Conservation (phyloP, 345 rosid genomes). For the Eucalyptus cloeziana region DNA sequence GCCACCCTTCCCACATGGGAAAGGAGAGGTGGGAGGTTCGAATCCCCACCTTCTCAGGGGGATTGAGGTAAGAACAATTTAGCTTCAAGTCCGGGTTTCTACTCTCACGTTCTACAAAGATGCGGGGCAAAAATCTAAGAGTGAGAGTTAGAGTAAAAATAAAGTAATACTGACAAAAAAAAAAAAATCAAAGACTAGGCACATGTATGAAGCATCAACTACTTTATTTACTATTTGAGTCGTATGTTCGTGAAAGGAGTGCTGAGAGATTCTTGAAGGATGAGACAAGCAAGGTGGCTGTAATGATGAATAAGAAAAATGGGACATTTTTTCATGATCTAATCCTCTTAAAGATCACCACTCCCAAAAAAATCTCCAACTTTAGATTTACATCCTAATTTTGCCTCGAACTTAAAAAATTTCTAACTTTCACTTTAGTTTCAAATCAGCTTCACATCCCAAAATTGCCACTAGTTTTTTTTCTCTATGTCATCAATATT, state of each 20-base stretch:
- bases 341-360: not conserved
- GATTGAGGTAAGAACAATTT: fast-evolving
- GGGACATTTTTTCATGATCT: not conserved
- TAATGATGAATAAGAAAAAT: not conserved
- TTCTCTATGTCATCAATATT: too few species aligned
- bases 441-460: too few species aligned
- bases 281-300: not conserved
- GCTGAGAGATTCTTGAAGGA: not conserved
- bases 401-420: too few species aligned
- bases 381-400: too few species aligned
- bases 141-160: fast-evolving
- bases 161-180: fast-evolving
- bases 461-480: too few species aligned
- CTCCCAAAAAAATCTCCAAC: too few species aligned
- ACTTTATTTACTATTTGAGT: too few species aligned
- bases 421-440: too few species aligned
- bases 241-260: not conserved
- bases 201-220: not conserved
- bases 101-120: fast-evolving
- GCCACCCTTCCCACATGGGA: too few species aligned
- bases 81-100: fast-evolving
- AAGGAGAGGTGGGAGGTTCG: fast-evolving
- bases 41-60: fast-evolving
- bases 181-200: too few species aligned
- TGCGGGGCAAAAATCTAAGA: fast-evolving